Conservation (phyloP, 495 filamentous ascomycete species). For the Talaromyces ruber region DNA sequence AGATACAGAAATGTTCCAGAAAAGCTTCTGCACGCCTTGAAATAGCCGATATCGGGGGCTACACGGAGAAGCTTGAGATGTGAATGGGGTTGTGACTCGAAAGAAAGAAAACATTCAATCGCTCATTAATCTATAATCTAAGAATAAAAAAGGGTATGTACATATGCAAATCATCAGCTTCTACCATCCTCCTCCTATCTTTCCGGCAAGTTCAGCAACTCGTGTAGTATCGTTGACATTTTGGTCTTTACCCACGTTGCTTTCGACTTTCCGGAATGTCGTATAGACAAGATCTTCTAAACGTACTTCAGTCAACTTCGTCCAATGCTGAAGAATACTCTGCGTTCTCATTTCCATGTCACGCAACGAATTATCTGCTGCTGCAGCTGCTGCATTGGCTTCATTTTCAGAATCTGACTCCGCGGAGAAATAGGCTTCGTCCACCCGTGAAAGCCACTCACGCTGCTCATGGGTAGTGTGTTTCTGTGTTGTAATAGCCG, state of each 20-base stretch:
- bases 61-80: neutral
- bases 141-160: neutral
- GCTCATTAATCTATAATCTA: neutral
- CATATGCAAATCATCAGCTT: neutral
- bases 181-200: conserved; percentile 92
- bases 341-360: conserved; percentile 33
- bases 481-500: conserved; percentile 29
- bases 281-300: conserved; percentile 72
- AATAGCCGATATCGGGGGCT: neutral
- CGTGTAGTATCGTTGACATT: conserved; percentile 56
- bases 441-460: conserved; percentile 76
- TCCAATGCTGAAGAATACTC: conserved; percentile 64
- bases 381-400: neutral
- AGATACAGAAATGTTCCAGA: neutral
- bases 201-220: conserved; percentile 82
- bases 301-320: conserved; percentile 54
- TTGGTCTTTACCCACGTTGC: conserved; percentile 81
- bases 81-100: neutral
- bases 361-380: conserved; percentile 8
- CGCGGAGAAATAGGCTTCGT: conserved; percentile 90
- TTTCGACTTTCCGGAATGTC: conserved; percentile 83
- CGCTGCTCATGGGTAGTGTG: conserved; percentile 67
- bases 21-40: neutral
- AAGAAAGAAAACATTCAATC: neutral
- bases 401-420: conserved; percentile 46